Percentiles rank a stretch among this genome's conserved stretches.
Evolutionary conservation across 768 basidiomycete species (phyloP).

Genomic region (Daedaleopsis sinensis): DNA sequence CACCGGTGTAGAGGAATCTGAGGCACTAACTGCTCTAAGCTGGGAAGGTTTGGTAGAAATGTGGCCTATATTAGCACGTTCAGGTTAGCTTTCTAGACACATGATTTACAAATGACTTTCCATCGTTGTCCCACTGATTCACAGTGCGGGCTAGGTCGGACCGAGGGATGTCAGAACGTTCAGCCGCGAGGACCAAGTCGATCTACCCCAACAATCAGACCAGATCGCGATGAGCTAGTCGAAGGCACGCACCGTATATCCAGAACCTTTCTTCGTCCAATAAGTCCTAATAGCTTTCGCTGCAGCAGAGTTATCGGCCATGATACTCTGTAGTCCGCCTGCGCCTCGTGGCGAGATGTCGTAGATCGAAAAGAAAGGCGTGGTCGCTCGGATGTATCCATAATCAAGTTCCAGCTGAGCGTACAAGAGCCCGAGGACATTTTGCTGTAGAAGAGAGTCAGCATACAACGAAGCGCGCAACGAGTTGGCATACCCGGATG

Average conservation of each 20-base stretch:
- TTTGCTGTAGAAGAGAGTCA: constrained; percentile 32
- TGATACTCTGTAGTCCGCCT: constrained; percentile 33
- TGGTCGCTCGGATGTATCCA: constrained; percentile 45
- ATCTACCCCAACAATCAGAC: constrained; percentile 28
- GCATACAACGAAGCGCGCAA: not conserved
- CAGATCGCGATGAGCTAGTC: not conserved
- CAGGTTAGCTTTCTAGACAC: not conserved
- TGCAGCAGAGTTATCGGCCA: constrained; percentile 34
- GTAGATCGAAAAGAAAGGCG: constrained; percentile 49
- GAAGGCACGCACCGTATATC: constrained; percentile 27
- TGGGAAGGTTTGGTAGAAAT: constrained; percentile 40
- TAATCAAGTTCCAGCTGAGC: constrained; percentile 52
- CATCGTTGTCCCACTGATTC: constrained; percentile 43
- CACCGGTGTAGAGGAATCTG: not conserved
- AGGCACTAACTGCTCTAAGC: constrained; percentile 36
- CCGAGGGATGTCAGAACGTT: constrained; percentile 32
- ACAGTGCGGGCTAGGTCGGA: constrained; percentile 38
- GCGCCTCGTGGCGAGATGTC: constrained; percentile 35
- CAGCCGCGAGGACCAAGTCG: constrained; percentile 38
- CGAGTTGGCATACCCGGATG: constrained; percentile 36
- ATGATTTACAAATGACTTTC: constrained; percentile 15
- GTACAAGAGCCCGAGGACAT: constrained; percentile 47
- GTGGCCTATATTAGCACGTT: constrained; percentile 26
- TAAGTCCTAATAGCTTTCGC: constrained; percentile 35
- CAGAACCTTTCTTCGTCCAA: constrained; percentile 32